These are phyloP conservation scores for Oryza brachyantha DNA, from an alignment of 176 grass and related monocot species.

Conservation along the genomic window DNA sequence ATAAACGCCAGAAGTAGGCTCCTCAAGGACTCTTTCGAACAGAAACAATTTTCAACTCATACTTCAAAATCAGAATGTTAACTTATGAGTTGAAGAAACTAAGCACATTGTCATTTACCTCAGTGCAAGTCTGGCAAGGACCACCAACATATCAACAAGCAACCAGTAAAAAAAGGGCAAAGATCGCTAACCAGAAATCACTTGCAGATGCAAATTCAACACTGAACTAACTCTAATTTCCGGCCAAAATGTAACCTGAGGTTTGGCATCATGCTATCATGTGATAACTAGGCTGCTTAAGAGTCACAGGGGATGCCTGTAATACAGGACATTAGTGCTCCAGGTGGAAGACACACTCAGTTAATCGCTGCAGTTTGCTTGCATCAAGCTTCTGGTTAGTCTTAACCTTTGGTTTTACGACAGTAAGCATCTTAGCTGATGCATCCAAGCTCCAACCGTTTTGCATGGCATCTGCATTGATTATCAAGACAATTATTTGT, in stretches of 20 bases:
- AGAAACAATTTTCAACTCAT: neutral
- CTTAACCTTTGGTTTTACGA: slow-evolving; percentile 55
- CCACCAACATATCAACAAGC: neutral
- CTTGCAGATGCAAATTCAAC: neutral
- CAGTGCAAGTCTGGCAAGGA: neutral
- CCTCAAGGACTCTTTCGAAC: neutral
- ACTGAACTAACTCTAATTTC: neutral
- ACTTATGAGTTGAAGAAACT: neutral
- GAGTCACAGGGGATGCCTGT: neutral
- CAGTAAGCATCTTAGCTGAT: slow-evolving; percentile 60
- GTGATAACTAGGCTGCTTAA: neutral
- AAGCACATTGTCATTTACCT: neutral
- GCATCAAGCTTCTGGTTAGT: slow-evolving; percentile 76
- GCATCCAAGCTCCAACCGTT: slow-evolving; percentile 80
- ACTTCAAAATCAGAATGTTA: neutral
- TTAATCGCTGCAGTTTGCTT: slow-evolving; percentile 85
- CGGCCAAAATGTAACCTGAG: neutral
- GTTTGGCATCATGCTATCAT: neutral
- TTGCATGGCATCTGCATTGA: slow-evolving; percentile 51
- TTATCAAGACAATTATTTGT: neutral
- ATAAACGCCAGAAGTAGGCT: neutral
- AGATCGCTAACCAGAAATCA: neutral
- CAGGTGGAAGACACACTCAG: slow-evolving; percentile 95
- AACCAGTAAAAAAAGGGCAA: neutral
- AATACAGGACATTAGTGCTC: slow-evolving; percentile 55